Conservation (phyloP, 2,329 filamentous ascomycete species). For the Botryotinia globosa region DNA sequence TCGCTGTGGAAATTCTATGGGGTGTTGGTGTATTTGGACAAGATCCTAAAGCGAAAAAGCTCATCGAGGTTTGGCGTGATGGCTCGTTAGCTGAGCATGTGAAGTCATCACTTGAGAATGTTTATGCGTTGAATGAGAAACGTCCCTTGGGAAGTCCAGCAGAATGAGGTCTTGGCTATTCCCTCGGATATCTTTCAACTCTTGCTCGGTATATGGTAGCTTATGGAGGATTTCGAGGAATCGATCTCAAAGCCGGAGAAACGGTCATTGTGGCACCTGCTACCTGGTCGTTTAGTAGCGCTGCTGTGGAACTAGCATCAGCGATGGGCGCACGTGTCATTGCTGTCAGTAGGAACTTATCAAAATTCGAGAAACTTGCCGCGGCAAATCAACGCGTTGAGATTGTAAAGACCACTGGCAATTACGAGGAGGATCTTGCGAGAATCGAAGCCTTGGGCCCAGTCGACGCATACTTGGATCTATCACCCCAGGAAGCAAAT, state of each 20-base stretch:
- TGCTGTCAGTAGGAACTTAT: constrained; percentile 47
- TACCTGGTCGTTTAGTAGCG: constrained; percentile 47
- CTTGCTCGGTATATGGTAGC: constrained; percentile 41
- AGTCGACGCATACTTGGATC: constrained; percentile 46
- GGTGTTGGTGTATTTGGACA: constrained; percentile 37
- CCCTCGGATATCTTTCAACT: constrained; percentile 19
- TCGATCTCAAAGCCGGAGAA: constrained; percentile 45
- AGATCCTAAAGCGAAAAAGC: constrained; percentile 30
- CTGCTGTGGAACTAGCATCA: constrained; percentile 44
- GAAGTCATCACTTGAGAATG: constrained; percentile 41
- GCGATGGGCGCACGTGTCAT: constrained; percentile 51
- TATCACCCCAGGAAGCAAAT: constrained; percentile 44
- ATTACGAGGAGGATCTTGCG: constrained; percentile 33
- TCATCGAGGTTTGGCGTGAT: constrained; percentile 39
- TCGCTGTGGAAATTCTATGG: constrained; percentile 33
- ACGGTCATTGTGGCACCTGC: constrained; percentile 48
- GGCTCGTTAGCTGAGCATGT: constrained; percentile 40
- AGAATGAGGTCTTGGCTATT: constrained; percentile 25
- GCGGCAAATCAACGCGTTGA: constrained; percentile 37
- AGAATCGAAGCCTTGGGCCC: constrained; percentile 34
- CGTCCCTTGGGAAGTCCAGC: constrained; percentile 25
- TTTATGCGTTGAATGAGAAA: constrained; percentile 38
- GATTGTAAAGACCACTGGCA: constrained; percentile 44
- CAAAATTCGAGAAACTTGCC: constrained; percentile 40
- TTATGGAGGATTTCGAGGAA: constrained; percentile 46